phyloP scores from a whole-genome alignment of 345 rosid genomes.

The Populus deltoides region DNA sequence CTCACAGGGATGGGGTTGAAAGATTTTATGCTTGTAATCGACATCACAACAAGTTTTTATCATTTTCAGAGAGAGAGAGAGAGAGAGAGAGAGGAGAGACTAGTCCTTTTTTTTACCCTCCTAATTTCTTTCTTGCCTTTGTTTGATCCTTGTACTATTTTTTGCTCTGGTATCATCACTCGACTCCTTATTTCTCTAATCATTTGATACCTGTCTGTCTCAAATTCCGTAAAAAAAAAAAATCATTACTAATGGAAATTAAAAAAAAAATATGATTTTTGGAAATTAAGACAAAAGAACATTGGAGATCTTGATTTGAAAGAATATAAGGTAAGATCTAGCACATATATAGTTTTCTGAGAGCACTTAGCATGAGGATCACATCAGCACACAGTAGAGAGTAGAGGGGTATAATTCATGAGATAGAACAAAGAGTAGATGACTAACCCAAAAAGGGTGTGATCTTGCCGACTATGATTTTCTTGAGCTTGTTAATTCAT shows the following conservation, averaged over 20 bases:
- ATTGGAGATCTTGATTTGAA: background rate
- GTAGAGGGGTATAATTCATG: background rate
- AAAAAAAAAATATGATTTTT: rapidly evolving
- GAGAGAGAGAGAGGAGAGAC: background rate
- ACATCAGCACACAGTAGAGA: background rate
- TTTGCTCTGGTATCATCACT: background rate
- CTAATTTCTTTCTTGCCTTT: background rate
- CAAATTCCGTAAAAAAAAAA: too few relatives aligned
- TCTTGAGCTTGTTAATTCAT: background rate
- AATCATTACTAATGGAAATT: too few relatives aligned
- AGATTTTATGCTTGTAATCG: too few relatives aligned
- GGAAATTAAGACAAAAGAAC: too few relatives aligned
- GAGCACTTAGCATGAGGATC: background rate
- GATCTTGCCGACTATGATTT: background rate
- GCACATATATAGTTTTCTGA: too few relatives aligned
- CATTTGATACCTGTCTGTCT: too few relatives aligned
- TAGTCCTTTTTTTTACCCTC: background rate
- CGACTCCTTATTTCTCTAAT: background rate
- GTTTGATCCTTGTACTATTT: background rate
- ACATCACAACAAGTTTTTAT: too few relatives aligned
- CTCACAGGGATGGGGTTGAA: background rate
- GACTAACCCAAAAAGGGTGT: background rate
- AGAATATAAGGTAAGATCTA: background rate
- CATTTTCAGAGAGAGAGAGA: too few relatives aligned
- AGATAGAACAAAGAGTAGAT: background rate